Conservation (phyloP, 1,284 basidiomycete genomes). For the Microbotryum silenes-acaulis region DNA sequence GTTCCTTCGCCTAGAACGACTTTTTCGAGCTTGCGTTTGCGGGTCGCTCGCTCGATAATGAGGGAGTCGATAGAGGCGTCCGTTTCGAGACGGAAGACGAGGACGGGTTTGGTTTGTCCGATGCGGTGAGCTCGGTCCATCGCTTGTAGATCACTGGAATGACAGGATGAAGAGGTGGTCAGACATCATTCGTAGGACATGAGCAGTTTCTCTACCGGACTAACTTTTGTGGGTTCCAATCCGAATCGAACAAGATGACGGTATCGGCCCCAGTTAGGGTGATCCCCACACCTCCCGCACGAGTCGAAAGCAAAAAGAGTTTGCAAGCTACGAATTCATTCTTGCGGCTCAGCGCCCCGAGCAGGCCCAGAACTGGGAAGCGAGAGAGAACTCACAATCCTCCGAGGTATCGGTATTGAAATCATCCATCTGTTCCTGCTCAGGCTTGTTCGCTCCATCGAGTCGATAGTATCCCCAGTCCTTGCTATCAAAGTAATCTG, state of each 20-base stretch:
- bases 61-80: constrained; percentile 22
- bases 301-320: constrained; percentile 83
- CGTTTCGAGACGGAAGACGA: constrained; percentile 29
- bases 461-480: constrained; percentile 77
- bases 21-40: constrained; percentile 28
- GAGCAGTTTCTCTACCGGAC: not conserved
- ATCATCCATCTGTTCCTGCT: constrained; percentile 66
- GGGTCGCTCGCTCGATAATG: constrained; percentile 21
- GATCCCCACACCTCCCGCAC: constrained; percentile 77
- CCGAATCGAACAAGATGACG: constrained; percentile 38
- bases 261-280: constrained; percentile 83
- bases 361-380: constrained; percentile 36
- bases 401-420: constrained; percentile 56
- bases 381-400: not conserved
- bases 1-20: constrained; percentile 25
- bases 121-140: constrained; percentile 94
- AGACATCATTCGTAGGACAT: not conserved
- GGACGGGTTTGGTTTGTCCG: constrained; percentile 49
- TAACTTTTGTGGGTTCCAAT: constrained; percentile 74
- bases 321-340: constrained; percentile 49
- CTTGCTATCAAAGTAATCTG: constrained; percentile 50
- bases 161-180: not conserved
- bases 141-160: constrained; percentile 68
- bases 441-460: constrained; percentile 49
- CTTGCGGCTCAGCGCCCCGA: too few species aligned